A percentile compares a stretch with the other conserved stretches of the same genome.
phyloP scores from a whole-genome alignment of 2,329 filamentous ascomycete species.

The Aspergillus sp. region DNA sequence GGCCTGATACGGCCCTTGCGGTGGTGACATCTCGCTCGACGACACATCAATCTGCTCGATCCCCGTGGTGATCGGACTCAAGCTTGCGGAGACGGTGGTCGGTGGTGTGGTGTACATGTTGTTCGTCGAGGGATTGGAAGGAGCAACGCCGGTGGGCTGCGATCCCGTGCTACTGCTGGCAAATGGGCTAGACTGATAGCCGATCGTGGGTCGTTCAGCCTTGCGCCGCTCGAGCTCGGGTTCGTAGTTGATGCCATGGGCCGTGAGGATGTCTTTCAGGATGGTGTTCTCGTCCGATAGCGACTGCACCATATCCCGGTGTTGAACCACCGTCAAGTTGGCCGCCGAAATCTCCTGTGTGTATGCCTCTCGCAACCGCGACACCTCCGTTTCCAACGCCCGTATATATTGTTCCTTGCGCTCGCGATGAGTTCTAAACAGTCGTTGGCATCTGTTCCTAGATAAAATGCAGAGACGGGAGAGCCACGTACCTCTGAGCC shows the following conservation, averaged over 20 bases:
- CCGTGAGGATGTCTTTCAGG: conserved; percentile 63
- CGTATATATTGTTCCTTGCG: conserved; percentile 97
- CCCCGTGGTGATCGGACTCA: conserved; percentile 33
- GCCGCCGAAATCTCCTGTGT: conserved; percentile 68
- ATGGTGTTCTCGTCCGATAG: conserved; percentile 77
- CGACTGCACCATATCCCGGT: conserved; percentile 73
- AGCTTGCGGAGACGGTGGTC: conserved; percentile 30
- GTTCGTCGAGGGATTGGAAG: conserved; percentile 25
- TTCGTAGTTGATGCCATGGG: conserved; percentile 62
- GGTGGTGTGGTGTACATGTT: conserved; percentile 35
- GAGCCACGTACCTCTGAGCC: conserved; percentile 73
- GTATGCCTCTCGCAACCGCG: conserved; percentile 74
- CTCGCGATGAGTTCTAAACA: conserved; percentile 83
- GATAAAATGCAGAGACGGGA: background rate
- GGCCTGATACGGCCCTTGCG: conserved; percentile 25
- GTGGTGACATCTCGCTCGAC: conserved; percentile 27
- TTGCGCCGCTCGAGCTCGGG: conserved; percentile 46
- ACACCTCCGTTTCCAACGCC: conserved; percentile 84
- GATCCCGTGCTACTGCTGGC: conserved; percentile 41
- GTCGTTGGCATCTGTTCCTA: conserved; percentile 20
- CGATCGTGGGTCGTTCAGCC: conserved; percentile 30
- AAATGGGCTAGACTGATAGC: conserved; percentile 44
- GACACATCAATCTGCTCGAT: conserved; percentile 33
- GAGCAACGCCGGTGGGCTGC: conserved; percentile 28
- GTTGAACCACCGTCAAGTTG: conserved; percentile 53